A percentile compares a stretch with the other conserved stretches of the same genome.
These are phyloP conservation scores for Wickerhamiella vanderwaltii DNA, from an alignment of 805 yeast genomes.

Conservation along the genomic window DNA sequence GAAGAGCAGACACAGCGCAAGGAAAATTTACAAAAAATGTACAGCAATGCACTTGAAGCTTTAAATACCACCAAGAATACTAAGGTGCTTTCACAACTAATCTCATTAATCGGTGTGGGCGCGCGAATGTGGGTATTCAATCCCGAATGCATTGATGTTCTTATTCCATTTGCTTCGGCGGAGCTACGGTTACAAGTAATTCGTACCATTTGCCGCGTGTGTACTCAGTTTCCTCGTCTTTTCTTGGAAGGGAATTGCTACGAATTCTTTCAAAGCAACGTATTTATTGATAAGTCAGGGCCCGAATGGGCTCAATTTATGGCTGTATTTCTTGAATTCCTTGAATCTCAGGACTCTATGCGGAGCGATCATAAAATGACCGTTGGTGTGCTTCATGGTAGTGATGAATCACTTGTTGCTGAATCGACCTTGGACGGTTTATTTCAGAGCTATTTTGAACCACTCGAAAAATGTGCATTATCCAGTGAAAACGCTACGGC, in stretches of 20 bases:
- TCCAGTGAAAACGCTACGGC: background rate
- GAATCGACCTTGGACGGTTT: constrained; percentile 13
- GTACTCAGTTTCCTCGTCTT: constrained; percentile 9
- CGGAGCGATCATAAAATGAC: background rate
- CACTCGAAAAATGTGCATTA: constrained; percentile 6
- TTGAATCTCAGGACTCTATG: constrained; percentile 5
- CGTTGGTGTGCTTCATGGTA: constrained; percentile 4
- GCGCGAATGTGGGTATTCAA: constrained; percentile 8
- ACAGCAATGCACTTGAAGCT: background rate
- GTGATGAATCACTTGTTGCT: background rate
- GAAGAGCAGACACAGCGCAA: constrained; percentile 6
- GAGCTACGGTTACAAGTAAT: constrained; percentile 5
- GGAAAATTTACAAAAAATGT: background rate
- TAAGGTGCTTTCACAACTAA: background rate
- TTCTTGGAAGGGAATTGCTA: constrained; percentile 6
- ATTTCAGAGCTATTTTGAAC: constrained; percentile 8
- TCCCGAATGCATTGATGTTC: background rate
- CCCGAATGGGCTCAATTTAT: constrained; percentile 13
- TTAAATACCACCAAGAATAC: background rate
- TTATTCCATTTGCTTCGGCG: background rate
- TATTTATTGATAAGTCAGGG: background rate
- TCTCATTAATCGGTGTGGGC: constrained; percentile 5
- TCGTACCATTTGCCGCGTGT: constrained; percentile 5
- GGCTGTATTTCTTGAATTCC: constrained; percentile 9
- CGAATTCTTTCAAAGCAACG: background rate